Evolutionary conservation across 116 monocot genomes (phyloP).

Genomic region (Papilionanthe hybrid): DNA sequence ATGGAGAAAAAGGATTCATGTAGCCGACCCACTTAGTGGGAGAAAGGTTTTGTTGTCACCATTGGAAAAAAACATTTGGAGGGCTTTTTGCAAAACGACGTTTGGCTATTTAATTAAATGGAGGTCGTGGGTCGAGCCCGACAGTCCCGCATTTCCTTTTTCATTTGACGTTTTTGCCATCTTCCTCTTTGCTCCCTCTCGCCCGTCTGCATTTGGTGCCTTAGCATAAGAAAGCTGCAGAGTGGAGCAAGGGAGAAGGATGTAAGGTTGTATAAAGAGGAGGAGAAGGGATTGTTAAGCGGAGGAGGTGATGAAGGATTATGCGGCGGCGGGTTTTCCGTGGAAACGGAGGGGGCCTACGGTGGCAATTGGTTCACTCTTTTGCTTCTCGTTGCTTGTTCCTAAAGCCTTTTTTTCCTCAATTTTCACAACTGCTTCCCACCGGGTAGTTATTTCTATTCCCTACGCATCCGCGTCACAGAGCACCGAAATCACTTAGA

Average conservation of each 20-base stretch:
- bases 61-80: too few relatives aligned
- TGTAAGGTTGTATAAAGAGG: neutral
- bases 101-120: too few relatives aligned
- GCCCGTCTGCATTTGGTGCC: neutral
- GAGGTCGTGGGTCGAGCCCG: too few relatives aligned
- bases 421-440: constrained; percentile 22
- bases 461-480: neutral
- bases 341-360: constrained; percentile 22
- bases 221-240: constrained; percentile 1
- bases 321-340: constrained; percentile 10
- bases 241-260: neutral
- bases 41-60: too few relatives aligned
- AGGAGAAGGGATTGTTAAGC: neutral
- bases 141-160: too few relatives aligned
- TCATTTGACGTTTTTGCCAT: too few relatives aligned
- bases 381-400: constrained; percentile 27
- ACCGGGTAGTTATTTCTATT: neutral
- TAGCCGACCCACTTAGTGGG: too few relatives aligned
- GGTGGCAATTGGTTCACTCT: constrained; percentile 14
- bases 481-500: constrained; percentile 1
- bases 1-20: too few relatives aligned
- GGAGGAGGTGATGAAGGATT: constrained; percentile 19
- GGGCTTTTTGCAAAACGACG: too few relatives aligned
- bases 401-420: constrained; percentile 20
- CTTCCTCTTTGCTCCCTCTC: too few relatives aligned